Base-by-base conservation (phyloP, 2,329 filamentous ascomycete species). In the Fusarium sulawesiense region DNA sequence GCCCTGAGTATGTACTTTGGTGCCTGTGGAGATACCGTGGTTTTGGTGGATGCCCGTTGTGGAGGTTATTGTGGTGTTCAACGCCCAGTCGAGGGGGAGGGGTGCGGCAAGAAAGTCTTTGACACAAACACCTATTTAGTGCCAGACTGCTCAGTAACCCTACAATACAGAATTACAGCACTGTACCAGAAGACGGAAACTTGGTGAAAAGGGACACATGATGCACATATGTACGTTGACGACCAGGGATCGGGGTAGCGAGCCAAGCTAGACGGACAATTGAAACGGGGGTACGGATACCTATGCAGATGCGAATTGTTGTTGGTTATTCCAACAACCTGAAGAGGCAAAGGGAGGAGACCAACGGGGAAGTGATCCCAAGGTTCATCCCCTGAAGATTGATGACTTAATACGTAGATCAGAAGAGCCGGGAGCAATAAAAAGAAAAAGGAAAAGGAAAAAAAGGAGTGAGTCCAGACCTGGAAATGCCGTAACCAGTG, bases 91-190 rank as follows among this genome's bases (percentile, higher is more conserved):
- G 49, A 60, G 64, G 64, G 41, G 42, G 71, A 60, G 73, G 73
- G 61, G 73, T 75, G 73, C 42, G 20, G 46, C 23, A 46, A 68
- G 63, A 50, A 72, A 62, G 49, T 46, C 49, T 49, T 56, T 62
- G 60, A 60, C 53, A 62, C 65, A 71, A 68, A 61, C 56, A 56
- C 45, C 61, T 62, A 25, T 49, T 71, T 74, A 74, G 71, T 74
- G 67, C 61, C 63, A 65, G 70, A 62, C 64, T 68, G 60, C 65
- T 68, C 70, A 58, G 68, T 65, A 73, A 73, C 71, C 67, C 65
- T 74, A 71, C 71, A 58, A 51, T 27, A 25, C 49, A 41, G 23
- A 29, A 37, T 37, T 37, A 37, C 34, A 37, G 62, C 54, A 65
- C 21, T 40, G 46, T 41, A 51, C 72, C 61, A 58, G 60, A 68